Evolutionary conservation across 2,329 filamentous ascomycete genomes (phyloP), one percentile per base, ranked within the genome.

Genomic region (Penicillium sp.): DNA sequence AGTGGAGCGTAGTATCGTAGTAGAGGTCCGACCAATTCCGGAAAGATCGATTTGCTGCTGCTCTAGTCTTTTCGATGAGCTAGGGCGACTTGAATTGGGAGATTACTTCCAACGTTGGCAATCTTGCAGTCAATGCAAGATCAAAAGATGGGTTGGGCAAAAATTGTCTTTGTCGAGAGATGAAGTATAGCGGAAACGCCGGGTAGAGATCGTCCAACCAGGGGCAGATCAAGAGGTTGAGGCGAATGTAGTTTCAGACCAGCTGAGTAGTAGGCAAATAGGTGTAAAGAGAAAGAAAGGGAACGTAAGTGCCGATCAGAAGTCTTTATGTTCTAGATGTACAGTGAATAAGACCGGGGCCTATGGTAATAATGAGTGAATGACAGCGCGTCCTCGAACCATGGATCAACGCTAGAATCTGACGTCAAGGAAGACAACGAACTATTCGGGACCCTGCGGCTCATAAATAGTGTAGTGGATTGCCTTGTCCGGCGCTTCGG

Each of bases 291-390:
- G 39, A 52, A 37, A 27, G 24, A 48, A 46, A 56, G 27, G 27
- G 22, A 22, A 26, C n/a, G 35, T 3, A 43, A 43, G 46, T 49
- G 48, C 35, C 53, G 47, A 29, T 21, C 46, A 22, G 48, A 35
- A 29, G 48, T 21, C 33, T 60, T 58, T 58, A 58, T 51, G 58
- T 49, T 57, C 51, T 59, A 55, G 51, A 56, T 54, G 19, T 22
- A 50, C 21, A 24, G 48, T 41, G 45, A 48, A 37, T 53, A 52
- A 33, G 43, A 55, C 50, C 16, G 46, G 22, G 19, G 50, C 16
- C 35, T 31, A 44, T 46, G 27, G 56, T 56, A 55, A 62, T 61
- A 51, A 61, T 61, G 62, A 59, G 57, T 62, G 41, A 64, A 61
- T 58, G 26, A 48, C 10, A 53, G 41, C 39, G 46, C 53, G 51